A percentile compares a stretch with the other conserved stretches of the same genome.
phyloP scores from a whole-genome alignment of 1,284 basidiomycete genomes.

The Cutaneotrichosporon sp. region DNA sequence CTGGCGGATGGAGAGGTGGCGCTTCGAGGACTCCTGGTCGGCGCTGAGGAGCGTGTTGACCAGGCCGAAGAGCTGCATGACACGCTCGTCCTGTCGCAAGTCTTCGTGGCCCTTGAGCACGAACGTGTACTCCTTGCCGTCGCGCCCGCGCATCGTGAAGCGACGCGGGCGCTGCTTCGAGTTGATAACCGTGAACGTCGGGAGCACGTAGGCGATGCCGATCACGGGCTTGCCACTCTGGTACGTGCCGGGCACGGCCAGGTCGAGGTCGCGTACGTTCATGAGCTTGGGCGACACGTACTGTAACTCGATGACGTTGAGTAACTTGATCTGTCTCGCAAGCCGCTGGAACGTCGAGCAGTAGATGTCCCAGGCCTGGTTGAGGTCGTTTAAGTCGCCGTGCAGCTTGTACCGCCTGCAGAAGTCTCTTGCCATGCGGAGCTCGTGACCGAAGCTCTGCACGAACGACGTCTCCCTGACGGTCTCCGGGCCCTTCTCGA shows the following conservation, averaged over 20 bases:
- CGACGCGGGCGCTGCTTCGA: constrained; percentile 98
- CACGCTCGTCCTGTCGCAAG: constrained; percentile 96
- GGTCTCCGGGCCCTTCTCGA: constrained; percentile 90
- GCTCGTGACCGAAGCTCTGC: constrained; percentile 91
- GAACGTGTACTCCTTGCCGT: constrained; percentile 94
- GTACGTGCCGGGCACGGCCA: constrained; percentile 97
- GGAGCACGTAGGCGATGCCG: constrained; percentile 78
- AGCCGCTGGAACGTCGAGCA: constrained; percentile 98
- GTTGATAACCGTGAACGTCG: constrained; percentile 87
- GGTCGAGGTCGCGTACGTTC: constrained; percentile 83
- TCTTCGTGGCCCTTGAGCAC: constrained; percentile 98
- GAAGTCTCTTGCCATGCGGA: constrained; percentile 92
- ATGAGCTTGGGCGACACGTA: constrained; percentile 94
- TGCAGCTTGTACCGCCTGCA: constrained; percentile 83
- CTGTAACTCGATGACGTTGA: constrained; percentile 92
- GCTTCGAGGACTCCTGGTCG: constrained; percentile 94
- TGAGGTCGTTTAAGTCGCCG: constrained; percentile 86
- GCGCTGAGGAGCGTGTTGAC: constrained; percentile 93
- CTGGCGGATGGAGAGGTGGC: constrained; percentile 90
- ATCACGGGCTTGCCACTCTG: constrained; percentile 85
- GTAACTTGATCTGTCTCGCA: constrained; percentile 86
- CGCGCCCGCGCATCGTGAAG: constrained; percentile 83
- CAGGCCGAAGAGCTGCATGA: constrained; percentile 98
- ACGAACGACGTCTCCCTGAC: constrained; percentile 93
- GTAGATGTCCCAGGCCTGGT: constrained; percentile 99